Evolutionary conservation across 164 flowering plant genomes (phyloP).

Genomic region (Vitis rupestris): DNA sequence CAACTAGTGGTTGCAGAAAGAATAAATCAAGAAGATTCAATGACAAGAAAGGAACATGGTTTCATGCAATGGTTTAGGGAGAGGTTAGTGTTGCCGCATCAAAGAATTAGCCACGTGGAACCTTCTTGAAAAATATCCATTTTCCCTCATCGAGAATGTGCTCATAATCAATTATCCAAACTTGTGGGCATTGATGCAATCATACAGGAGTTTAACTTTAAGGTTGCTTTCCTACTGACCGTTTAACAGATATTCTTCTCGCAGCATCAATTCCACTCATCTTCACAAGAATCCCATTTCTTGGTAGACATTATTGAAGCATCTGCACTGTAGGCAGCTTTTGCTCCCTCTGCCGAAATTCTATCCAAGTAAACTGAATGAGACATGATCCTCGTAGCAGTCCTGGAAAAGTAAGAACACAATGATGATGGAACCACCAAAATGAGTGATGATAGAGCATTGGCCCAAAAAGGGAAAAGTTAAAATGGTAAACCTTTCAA

Average conservation of each 20-base stretch:
- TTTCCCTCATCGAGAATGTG: slow-evolving; percentile 3
- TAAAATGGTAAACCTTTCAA: too few species aligned
- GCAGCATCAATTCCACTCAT: slow-evolving; percentile 38
- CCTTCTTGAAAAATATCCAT: slow-evolving; percentile 1
- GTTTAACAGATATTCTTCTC: slow-evolving; percentile 31
- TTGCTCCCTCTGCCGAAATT: slow-evolving; percentile 7
- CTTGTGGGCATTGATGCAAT: slow-evolving; percentile 30
- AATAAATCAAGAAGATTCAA: too few species aligned
- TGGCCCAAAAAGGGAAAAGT: too few species aligned
- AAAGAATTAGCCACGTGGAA: slow-evolving; percentile 9
- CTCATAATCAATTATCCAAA: slow-evolving; percentile 20
- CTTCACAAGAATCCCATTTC: slow-evolving; percentile 22
- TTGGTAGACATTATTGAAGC: slow-evolving; percentile 11
- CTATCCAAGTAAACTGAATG: slow-evolving; percentile 14
- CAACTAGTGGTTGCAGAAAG: too few species aligned
- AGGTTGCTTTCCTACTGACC: slow-evolving; percentile 22
- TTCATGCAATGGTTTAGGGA: background rate
- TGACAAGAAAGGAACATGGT: too few species aligned
- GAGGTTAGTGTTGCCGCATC: slow-evolving; percentile 1
- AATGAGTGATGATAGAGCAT: too few species aligned
- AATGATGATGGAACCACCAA: background rate
- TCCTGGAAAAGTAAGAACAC: background rate
- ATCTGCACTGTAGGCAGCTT: slow-evolving; percentile 17
- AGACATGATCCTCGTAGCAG: slow-evolving; percentile 15
- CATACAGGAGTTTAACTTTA: slow-evolving; percentile 23